Base-by-base conservation (phyloP, 1,284 basidiomycete genomes). In the Pyrrhoderma lamaoense region DNA sequence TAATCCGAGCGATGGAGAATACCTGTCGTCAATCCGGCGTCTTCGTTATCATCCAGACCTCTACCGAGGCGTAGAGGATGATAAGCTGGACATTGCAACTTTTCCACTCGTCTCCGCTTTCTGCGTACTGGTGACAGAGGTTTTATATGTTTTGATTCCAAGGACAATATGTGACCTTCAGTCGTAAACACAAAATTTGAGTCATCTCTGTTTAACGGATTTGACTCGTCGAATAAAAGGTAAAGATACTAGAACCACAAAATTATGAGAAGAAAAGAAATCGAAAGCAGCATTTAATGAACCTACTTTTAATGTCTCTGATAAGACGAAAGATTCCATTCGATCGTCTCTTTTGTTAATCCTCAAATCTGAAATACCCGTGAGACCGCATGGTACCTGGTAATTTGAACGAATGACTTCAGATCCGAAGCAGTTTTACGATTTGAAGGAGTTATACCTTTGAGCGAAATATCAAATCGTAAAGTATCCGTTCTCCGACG, bases 301-400 rank as follows among this genome's bases (percentile, higher is more conserved):
- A 18, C 72, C 37, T 56, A 87, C 91, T 73, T 93, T 94, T 45
- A 94, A 70, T 1, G 91, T 93, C 70, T 93, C 93, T 2, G 90
- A 93, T 18, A 95, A 74, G 8, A 82, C 81, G 64, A 95, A 95
- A 2, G 89, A 93, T 65, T 95, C 92, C 93, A 95, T 95, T 52
- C 93, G 76, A 62, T 95, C 89, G 58, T 92, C 89, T 19, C 77
- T 78, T 60, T 79, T 74, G 59, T 94, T 94, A 18, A 79, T 87
- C 45, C 82, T 73, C 3, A 96, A 74, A 64, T 95, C 85, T 56
- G 75, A 72, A 54, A 97, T 83, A 1, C 88, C 83, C 4, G 89
- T 78, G 37, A 97, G 73, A 0, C 93, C 93, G 64, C 93, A 97
- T 8, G 77, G 72, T 2, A 93, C 27, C 27, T 31, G 11, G 5